These are phyloP conservation scores for Zasmidium cellare DNA, from an alignment of 2,329 filamentous ascomycete genomes.

Conservation along the genomic window DNA sequence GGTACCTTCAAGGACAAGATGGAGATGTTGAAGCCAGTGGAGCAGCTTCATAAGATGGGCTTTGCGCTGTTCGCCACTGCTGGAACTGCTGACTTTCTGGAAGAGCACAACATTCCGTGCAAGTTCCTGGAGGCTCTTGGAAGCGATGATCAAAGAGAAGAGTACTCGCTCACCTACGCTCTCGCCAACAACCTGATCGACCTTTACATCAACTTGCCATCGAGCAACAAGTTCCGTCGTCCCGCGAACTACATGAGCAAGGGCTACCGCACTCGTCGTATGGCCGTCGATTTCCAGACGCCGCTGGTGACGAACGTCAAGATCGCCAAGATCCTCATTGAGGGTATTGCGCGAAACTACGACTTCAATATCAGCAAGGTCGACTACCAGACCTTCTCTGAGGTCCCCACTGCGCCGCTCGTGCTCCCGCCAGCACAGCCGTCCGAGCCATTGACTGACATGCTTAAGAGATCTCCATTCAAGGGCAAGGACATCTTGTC, in stretches of 20 bases:
- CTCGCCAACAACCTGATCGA: constrained; percentile 97
- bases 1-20: constrained; percentile 97
- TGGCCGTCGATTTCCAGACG: constrained; percentile 98
- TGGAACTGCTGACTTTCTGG: constrained; percentile 93
- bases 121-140: constrained; percentile 88
- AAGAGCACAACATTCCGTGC: constrained; percentile 86
- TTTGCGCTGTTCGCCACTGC: constrained; percentile 96
- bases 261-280: constrained; percentile 92
- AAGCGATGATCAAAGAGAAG: constrained; percentile 82
- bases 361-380: constrained; percentile 78
- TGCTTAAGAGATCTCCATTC: constrained; percentile 80
- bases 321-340: constrained; percentile 95
- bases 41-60: constrained; percentile 84
- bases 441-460: constrained; percentile 62
- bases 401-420: constrained; percentile 35
- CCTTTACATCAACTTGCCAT: constrained; percentile 98
- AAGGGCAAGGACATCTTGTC: constrained; percentile 88
- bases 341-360: constrained; percentile 88
- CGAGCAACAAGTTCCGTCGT: constrained; percentile 93
- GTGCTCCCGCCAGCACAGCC: constrained; percentile 46
- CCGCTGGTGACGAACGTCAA: constrained; percentile 98
- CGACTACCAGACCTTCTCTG: constrained; percentile 82
- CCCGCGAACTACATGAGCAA: constrained; percentile 98
- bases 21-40: constrained; percentile 91
- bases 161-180: constrained; percentile 96